Conservation (phyloP, 768 basidiomycete genomes). For the Auriscalpium orientale region DNA sequence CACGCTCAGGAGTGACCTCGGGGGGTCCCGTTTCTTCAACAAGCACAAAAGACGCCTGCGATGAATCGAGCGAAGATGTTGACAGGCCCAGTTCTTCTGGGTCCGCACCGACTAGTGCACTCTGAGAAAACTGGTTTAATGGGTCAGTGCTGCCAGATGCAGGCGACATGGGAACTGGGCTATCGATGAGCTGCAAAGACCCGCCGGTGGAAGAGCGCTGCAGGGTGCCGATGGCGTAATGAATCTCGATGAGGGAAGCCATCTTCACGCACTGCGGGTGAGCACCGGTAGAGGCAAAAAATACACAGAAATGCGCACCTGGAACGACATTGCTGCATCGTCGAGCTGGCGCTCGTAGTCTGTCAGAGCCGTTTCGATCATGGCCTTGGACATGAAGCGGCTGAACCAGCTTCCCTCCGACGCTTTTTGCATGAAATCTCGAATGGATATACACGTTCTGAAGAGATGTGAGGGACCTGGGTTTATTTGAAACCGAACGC, state of each 20-base stretch:
- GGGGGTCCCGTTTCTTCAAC: neutral
- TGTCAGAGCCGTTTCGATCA: constrained; percentile 8
- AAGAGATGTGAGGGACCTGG: neutral
- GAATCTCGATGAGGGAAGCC: constrained; percentile 17
- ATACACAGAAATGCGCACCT: constrained; percentile 1
- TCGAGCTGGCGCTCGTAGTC: constrained; percentile 8
- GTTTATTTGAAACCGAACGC: neutral
- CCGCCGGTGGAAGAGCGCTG: neutral
- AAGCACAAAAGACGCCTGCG: constrained; percentile 2
- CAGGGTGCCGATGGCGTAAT: constrained; percentile 12
- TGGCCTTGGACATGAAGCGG: constrained; percentile 10
- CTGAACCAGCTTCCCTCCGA: constrained; percentile 14
- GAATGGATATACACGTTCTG: constrained; percentile 14
- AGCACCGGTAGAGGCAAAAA: neutral
- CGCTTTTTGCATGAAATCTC: constrained; percentile 13
- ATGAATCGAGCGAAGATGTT: neutral
- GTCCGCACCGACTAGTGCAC: no score
- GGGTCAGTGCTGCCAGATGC: neutral
- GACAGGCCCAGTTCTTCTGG: no score
- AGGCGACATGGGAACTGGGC: neutral
- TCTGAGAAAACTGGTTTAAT: neutral
- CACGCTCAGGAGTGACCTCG: neutral
- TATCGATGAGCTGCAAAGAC: neutral
- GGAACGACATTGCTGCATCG: constrained; percentile 15
- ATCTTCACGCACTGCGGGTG: constrained; percentile 4